Conservation (phyloP, 768 basidiomycete species). For the Chalciporus chontae region DNA sequence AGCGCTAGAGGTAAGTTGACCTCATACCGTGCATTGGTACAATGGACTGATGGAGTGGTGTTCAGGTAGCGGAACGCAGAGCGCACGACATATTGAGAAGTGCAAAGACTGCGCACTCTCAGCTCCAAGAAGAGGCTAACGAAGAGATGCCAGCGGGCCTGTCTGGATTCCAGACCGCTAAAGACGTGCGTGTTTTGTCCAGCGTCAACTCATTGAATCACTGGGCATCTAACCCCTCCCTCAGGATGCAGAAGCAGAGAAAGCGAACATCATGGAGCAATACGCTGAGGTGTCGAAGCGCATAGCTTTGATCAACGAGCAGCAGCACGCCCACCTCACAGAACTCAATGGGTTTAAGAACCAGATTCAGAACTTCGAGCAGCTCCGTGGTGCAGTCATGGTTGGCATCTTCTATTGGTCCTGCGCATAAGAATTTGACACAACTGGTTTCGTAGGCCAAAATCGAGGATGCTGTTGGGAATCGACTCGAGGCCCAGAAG, state of each 20-base stretch:
- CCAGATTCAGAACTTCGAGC: conserved; percentile 51
- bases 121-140: conserved; percentile 57
- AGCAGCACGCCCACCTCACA: conserved; percentile 40
- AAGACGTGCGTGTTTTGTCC: conserved; percentile 40
- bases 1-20: conserved; percentile 32
- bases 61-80: conserved; percentile 19
- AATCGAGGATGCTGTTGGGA: conserved; percentile 46
- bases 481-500: conserved; percentile 50
- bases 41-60: not conserved
- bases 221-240: conserved; percentile 3
- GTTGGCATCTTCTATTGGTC: conserved; percentile 35
- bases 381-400: conserved; percentile 36
- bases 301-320: conserved; percentile 46
- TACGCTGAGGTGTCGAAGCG: conserved; percentile 42
- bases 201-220: not conserved
- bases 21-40: not conserved
- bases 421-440: not conserved
- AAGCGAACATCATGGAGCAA: conserved; percentile 44
- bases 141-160: conserved; percentile 67
- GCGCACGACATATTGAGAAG: conserved; percentile 23
- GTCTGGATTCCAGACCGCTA: conserved; percentile 51
- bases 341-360: conserved; percentile 45
- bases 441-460: conserved; percentile 36
- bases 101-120: conserved; percentile 36
- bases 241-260: conserved; percentile 57